Evolutionary conservation across 2,329 filamentous ascomycete species (phyloP).

Genomic region (Cytospora piceae): DNA sequence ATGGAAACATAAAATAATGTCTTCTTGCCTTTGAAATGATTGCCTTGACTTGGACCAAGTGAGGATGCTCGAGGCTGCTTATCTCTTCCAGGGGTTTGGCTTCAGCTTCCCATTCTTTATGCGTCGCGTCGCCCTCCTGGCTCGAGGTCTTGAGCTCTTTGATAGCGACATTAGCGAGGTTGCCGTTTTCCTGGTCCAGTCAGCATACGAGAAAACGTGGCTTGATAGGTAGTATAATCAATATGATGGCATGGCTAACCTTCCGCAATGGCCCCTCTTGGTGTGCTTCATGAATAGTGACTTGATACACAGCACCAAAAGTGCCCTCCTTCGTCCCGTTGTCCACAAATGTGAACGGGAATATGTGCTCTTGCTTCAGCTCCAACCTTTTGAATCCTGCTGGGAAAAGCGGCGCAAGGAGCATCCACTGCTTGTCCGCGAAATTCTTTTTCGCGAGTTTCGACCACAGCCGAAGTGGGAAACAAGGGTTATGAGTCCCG

Average conservation of each 20-base stretch:
- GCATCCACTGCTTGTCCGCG: background rate
- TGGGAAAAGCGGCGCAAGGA: background rate
- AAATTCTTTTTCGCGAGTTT: background rate
- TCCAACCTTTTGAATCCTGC: rapidly evolving
- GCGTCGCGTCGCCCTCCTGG: background rate
- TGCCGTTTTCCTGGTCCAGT: background rate
- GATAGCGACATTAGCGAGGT: background rate
- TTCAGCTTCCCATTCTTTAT: background rate
- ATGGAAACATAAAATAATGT: slow-evolving; percentile 27
- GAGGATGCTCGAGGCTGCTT: background rate
- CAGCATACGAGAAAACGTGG: background rate
- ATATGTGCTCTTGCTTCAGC: background rate
- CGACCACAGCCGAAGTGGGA: background rate
- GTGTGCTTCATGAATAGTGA: slow-evolving; percentile 7
- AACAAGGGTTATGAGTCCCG: background rate
- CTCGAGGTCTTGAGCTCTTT: background rate
- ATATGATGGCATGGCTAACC: background rate
- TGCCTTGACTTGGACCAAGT: slow-evolving; percentile 13
- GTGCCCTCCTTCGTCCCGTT: background rate
- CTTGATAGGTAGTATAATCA: background rate
- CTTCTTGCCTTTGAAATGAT: slow-evolving; percentile 4
- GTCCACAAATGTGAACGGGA: background rate
- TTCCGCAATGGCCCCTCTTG: background rate
- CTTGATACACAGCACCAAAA: slow-evolving; percentile 7
- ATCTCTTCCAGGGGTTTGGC: background rate